phyloP scores from a whole-genome alignment of 116 monocot species.

The Cymodocea nodosa region DNA sequence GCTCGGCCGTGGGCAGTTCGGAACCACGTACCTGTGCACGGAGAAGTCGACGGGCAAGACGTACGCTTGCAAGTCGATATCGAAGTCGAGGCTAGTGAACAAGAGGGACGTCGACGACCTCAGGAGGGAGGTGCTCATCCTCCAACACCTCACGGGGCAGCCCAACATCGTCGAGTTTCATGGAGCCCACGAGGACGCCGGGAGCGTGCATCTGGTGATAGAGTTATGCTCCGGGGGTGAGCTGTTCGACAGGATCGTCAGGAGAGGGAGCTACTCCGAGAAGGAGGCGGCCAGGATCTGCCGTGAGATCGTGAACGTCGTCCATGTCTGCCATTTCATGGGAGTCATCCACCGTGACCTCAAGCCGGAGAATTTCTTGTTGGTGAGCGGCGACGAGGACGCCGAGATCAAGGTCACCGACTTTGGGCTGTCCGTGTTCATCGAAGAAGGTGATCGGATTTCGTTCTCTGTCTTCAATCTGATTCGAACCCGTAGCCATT shows the following conservation, averaged over 20 bases:
- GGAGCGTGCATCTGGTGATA: slow-evolving; percentile 63
- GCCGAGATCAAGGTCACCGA: slow-evolving; percentile 68
- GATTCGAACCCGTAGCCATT: too few species aligned
- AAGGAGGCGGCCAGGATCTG: slow-evolving; percentile 45
- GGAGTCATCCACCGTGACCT: slow-evolving; percentile 73
- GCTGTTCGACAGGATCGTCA: slow-evolving; percentile 66
- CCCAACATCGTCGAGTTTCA: slow-evolving; percentile 80
- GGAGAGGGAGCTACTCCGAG: slow-evolving; percentile 69
- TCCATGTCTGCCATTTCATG: slow-evolving; percentile 91
- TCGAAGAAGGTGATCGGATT: slow-evolving; percentile 54
- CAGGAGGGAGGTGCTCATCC: slow-evolving; percentile 58
- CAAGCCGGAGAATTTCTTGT: slow-evolving; percentile 84
- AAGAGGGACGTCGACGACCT: slow-evolving; percentile 43
- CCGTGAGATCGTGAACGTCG: slow-evolving; percentile 58
- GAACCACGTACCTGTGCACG: slow-evolving; percentile 72
- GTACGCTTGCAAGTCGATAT: slow-evolving; percentile 70
- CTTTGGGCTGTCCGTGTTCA: slow-evolving; percentile 85
- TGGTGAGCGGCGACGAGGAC: slow-evolving; percentile 34
- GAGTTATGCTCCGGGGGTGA: slow-evolving; percentile 82
- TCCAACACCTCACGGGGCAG: slow-evolving; percentile 74
- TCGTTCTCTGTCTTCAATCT: not conserved
- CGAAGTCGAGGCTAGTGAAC: slow-evolving; percentile 49
- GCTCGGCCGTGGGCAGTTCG: slow-evolving; percentile 80
- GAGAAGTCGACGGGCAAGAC: slow-evolving; percentile 35
- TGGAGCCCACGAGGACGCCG: slow-evolving; percentile 58